Base-by-base conservation (phyloP, 1,284 basidiomycete species). In the Ustilago xerochloae region DNA sequence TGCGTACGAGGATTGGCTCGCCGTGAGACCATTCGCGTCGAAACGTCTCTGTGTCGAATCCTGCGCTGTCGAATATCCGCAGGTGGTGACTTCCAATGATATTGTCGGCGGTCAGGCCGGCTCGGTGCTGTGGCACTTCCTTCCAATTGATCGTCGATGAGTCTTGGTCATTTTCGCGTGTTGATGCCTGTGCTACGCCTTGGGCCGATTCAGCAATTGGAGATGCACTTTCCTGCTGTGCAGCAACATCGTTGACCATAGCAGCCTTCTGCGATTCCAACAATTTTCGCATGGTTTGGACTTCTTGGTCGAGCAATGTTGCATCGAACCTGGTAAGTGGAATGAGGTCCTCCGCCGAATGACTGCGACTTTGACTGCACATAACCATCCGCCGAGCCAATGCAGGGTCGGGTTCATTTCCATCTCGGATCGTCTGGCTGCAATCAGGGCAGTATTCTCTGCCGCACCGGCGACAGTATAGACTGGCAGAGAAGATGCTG, bases 381-480 rank as follows among this genome's bases (percentile, higher is more conserved):
- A 43, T 45, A n/a, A 71, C 41, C 39, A 85, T 52, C 18, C 53
- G 53, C 46, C 57, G 58, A 2, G 50, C 50, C 4, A 65, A n/a
- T 20, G 28, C 20, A 0, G 45, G 32, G 16, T 70, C 68, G 12
- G 55, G 43, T 8, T 32, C 22, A 12, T 65, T 59, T n/a, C 45
- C 29, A 0, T 57, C 49, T 36, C 60, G 35, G 28, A 97, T 89
- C 71, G 89, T 90, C 26, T 88, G 86, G 80, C 90, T 92, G 83
- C 95, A 97, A 57, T 92, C 90, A 0, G 90, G 87, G 81, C 94
- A 97, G 16, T 92, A 90, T 84, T 97, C 95, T 15, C 93, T 90
- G 1, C 93, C 94, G 83, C 94, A 97, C n/a, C 88, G 83, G 9
- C 89, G 88, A 84, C 94, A 97, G 88, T 94, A 91, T 89, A 91